A percentile compares a stretch with the other conserved stretches of the same genome.
These are phyloP conservation scores for Colletotrichum musae DNA, from an alignment of 2,329 filamentous ascomycete species.

Conservation along the genomic window DNA sequence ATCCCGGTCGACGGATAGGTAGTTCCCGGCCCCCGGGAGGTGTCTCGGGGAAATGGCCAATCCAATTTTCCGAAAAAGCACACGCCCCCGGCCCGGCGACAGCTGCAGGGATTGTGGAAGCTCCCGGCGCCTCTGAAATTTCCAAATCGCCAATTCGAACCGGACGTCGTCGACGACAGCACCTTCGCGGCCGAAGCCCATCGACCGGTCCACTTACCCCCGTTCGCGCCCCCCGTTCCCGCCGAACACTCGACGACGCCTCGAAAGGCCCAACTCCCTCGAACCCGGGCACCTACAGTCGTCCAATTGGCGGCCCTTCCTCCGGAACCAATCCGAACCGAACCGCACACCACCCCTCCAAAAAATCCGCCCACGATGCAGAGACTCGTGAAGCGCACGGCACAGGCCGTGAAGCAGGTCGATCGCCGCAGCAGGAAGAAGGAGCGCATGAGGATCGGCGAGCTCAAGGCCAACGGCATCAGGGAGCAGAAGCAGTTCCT, in stretches of 20 bases:
- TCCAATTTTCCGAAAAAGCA: slow-evolving; percentile 17
- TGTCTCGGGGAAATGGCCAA: neutral
- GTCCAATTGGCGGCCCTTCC: slow-evolving; percentile 15
- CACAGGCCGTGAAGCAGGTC: slow-evolving; percentile 76
- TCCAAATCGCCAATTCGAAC: slow-evolving; percentile 38
- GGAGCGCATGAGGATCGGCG: slow-evolving; percentile 48
- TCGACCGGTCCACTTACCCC: slow-evolving; percentile 8
- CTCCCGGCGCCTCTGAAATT: slow-evolving; percentile 38
- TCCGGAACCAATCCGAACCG: too few relatives aligned
- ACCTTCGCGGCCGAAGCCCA: slow-evolving; percentile 28
- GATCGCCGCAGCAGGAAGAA: slow-evolving; percentile 63
- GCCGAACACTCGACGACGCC: slow-evolving; percentile 24
- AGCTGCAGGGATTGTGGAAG: slow-evolving; percentile 35
- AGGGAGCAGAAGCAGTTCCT: slow-evolving; percentile 54
- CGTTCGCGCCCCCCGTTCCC: slow-evolving; percentile 10
- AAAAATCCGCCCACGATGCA: slow-evolving; percentile 68
- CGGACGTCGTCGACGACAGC: slow-evolving; percentile 27
- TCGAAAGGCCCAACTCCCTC: neutral
- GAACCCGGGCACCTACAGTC: neutral
- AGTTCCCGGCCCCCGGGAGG: too few relatives aligned
- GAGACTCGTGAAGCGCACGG: slow-evolving; percentile 77
- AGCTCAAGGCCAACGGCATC: slow-evolving; percentile 49
- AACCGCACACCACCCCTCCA: neutral
- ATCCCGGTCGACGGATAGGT: neutral
- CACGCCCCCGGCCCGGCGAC: neutral